Evolutionary conservation across 345 rosid genomes (phyloP).

Genomic region (Dovyalis caffra): DNA sequence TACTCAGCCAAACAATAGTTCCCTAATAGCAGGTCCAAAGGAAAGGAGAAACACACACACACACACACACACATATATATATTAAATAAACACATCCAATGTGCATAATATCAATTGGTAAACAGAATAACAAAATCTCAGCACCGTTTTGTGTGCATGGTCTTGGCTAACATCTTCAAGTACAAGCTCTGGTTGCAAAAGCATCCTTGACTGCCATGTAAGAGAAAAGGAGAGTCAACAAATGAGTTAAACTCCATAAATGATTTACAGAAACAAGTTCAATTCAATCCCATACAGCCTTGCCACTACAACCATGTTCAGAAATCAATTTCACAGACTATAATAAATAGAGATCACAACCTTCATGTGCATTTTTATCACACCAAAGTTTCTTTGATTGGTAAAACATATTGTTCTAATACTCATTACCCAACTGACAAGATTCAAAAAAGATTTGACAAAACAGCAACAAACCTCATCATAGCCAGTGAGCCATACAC

Average conservation of each 20-base stretch:
- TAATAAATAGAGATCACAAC: background rate
- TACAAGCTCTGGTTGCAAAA: slow-evolving; percentile 80
- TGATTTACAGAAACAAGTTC: background rate
- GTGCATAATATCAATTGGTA: background rate
- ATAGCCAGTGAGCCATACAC: slow-evolving; percentile 93
- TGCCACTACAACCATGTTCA: background rate
- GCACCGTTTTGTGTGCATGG: slow-evolving; percentile 86
- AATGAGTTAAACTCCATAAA: background rate
- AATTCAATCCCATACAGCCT: background rate
- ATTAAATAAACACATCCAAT: background rate
- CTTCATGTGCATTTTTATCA: background rate
- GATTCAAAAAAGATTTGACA: background rate
- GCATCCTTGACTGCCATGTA: slow-evolving; percentile 71
- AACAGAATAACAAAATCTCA: slow-evolving; percentile 10
- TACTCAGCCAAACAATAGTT: no score
- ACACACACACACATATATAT: no score
- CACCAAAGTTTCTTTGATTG: background rate
- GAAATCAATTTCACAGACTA: background rate
- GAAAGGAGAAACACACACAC: no score
- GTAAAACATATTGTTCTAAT: background rate
- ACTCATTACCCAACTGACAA: background rate
- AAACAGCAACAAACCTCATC: slow-evolving; percentile 58
- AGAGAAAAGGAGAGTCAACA: slow-evolving; percentile 8
- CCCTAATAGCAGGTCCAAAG: no score
- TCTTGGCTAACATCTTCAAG: slow-evolving; percentile 95